Evolutionary conservation across 176 grass and related monocot genomes (phyloP).

Genomic region (Lolium perenne): DNA sequence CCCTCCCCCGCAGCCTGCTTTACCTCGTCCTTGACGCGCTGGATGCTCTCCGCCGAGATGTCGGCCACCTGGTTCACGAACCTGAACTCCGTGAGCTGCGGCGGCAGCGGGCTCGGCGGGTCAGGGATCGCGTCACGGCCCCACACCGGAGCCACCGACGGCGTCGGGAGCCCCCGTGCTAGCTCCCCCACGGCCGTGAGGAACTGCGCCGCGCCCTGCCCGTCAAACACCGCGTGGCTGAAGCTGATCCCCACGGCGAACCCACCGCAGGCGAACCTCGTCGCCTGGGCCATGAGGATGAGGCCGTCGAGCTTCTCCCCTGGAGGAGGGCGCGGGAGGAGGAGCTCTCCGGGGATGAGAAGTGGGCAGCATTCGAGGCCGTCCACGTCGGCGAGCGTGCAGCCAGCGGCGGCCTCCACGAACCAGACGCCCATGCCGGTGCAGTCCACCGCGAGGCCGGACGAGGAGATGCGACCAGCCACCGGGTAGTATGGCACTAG

Average conservation of each 20-base stretch:
- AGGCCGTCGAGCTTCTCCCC: constrained; percentile 53
- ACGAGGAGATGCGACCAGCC: constrained; percentile 56
- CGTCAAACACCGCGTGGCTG: constrained; percentile 81
- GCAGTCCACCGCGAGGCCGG: constrained; percentile 54
- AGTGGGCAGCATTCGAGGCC: constrained; percentile 66
- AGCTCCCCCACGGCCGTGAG: constrained; percentile 65
- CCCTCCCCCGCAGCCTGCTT: constrained; percentile 33
- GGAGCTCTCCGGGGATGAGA: constrained; percentile 60
- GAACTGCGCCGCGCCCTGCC: constrained; percentile 72
- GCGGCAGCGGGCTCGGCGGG: constrained; percentile 31
- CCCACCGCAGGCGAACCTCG: constrained; percentile 70
- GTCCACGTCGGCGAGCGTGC: constrained; percentile 68
- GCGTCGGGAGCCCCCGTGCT: constrained; percentile 58
- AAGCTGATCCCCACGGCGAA: constrained; percentile 77
- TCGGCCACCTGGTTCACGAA: constrained; percentile 63
- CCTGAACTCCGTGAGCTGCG: constrained; percentile 57
- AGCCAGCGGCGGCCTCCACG: constrained; percentile 63
- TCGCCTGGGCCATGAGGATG: constrained; percentile 54
- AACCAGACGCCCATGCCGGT: constrained; percentile 66
- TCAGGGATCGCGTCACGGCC: constrained; percentile 56
- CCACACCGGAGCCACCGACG: constrained; percentile 64
- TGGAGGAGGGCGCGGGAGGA: constrained; percentile 58
- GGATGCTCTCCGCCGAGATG: constrained; percentile 61
- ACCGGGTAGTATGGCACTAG: constrained; percentile 72
- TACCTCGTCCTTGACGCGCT: constrained; percentile 57